phyloP scores from a whole-genome alignment of 2,329 filamentous ascomycete species.

The Emmonsia crescens region DNA sequence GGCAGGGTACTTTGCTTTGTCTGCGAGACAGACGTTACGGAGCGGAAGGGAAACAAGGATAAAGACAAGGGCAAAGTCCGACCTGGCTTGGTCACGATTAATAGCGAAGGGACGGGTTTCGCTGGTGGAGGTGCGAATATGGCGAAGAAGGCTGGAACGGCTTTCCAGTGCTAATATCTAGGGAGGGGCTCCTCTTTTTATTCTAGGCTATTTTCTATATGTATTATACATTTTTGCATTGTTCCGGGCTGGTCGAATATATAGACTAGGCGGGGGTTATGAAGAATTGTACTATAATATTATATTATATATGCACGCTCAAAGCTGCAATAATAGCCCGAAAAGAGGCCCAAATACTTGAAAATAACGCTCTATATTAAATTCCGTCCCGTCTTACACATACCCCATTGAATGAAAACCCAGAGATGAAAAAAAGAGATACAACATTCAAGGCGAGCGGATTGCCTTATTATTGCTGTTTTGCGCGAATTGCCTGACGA shows the following conservation, averaged over 20 bases:
- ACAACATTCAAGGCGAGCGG: slow-evolving; percentile 3
- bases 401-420: background rate
- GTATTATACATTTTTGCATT: background rate
- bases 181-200: background rate
- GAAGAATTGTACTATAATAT: background rate
- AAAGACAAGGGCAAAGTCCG: slow-evolving; percentile 48
- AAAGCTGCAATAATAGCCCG: background rate
- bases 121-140: slow-evolving; percentile 75
- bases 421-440: background rate
- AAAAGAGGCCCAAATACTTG: background rate
- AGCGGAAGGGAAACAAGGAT: slow-evolving; percentile 25
- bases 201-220: background rate
- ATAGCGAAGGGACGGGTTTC: slow-evolving; percentile 84
- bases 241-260: background rate
- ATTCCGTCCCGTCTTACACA: slow-evolving; percentile 5
- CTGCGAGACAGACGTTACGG: slow-evolving; percentile 67
- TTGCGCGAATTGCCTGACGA: slow-evolving; percentile 63
- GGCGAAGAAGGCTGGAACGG: slow-evolving; percentile 66
- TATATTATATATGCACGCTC: background rate
- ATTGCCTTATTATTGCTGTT: slow-evolving; percentile 44
- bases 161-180: slow-evolving; percentile 61
- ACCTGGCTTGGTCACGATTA: slow-evolving; percentile 66
- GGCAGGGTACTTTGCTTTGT: slow-evolving; percentile 65
- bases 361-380: background rate
- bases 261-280: background rate